Base-by-base conservation (phyloP, 2,329 filamentous ascomycete species). In the Triangularia verruculosa region DNA sequence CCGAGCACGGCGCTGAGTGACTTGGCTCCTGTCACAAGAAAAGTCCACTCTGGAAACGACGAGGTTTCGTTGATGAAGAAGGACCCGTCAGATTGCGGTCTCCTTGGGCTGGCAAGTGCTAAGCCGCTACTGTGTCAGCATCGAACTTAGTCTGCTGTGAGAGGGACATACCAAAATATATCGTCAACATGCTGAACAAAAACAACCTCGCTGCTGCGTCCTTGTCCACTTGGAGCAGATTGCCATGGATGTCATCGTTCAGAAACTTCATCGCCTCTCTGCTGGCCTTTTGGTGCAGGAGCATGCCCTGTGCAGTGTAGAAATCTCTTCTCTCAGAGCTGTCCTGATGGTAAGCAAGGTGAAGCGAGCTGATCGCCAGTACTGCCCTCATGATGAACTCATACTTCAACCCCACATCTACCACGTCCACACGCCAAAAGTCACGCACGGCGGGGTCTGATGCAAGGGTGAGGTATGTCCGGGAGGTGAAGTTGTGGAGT, bases 401-500 rank as follows among this genome's bases (percentile, higher is more conserved):
- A 62, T 77, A 77, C 1, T 72, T 66, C 28, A 84, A 78, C 2
- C 78, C 82, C 24, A 82, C 70, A n/a, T 78, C 75, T 11, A 82
- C 78, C 2, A 80, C 77, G 59, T 78, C 79, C 7, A 80, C 74
- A 6, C 78, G 77, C 78, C 80, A 84, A 28, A 83, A 76, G 32
- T 76, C 74, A 47, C 78, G 78, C 2, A 82, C 66, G 6, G 72
- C 67, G 0, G 77, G 73, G 39, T 80, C 76, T 6, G 72, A 73
- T 4, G 78, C 77, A 2, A 85, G 71, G 0, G 82, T 83, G n/a
- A 76, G 73, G 59, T 77, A 78, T 0, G 83, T 85, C 9, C 77
- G 78, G 0, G 78, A 80, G 53, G 77, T 78, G 66, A 78, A 85
- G 71, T 85, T 81, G 68, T 85, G 81, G 6, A 86, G 74, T 1